Evolutionary conservation across 164 flowering plant genomes (phyloP).

Genomic region (Litsea cubeba): DNA sequence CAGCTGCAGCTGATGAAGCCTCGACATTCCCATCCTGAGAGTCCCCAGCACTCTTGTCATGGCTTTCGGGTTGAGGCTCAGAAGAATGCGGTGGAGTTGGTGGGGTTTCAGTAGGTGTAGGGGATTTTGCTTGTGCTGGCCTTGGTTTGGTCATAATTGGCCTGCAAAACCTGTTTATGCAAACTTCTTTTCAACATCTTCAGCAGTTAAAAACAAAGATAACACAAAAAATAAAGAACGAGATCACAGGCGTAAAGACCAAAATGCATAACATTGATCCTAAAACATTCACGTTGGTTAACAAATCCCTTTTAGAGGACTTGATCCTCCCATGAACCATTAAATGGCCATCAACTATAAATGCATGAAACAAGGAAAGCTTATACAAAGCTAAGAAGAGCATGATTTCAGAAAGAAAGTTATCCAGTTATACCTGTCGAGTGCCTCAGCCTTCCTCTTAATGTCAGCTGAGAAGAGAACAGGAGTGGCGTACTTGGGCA

Average conservation of each 20-base stretch:
- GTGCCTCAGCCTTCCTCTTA: slow-evolving; percentile 71
- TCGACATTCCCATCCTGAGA: slow-evolving; percentile 23
- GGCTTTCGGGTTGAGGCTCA: slow-evolving; percentile 33
- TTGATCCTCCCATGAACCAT: no score
- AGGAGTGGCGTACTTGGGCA: slow-evolving; percentile 79
- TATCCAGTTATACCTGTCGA: slow-evolving; percentile 62
- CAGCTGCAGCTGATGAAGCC: slow-evolving; percentile 37
- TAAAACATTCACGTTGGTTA: no score
- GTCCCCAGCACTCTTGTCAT: slow-evolving; percentile 11
- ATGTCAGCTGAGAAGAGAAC: slow-evolving; percentile 69
- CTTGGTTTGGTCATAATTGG: slow-evolving; percentile 42
- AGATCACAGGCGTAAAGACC: background rate
- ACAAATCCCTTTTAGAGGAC: no score
- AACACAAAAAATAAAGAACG: background rate
- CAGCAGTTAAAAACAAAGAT: background rate
- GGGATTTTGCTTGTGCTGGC: slow-evolving; percentile 46
- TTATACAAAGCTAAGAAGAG: background rate
- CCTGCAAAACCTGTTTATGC: slow-evolving; percentile 29
- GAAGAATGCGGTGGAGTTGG: slow-evolving; percentile 28
- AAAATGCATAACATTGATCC: no score
- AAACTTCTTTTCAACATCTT: background rate
- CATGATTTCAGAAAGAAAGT: background rate
- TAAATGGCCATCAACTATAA: no score
- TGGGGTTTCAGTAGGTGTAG: slow-evolving; percentile 35
- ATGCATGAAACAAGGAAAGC: background rate